Evolutionary conservation across 2,329 filamentous ascomycete genomes (phyloP), one percentile per base, ranked within the genome.

Genomic region (Thermomyces lanuginosus): DNA sequence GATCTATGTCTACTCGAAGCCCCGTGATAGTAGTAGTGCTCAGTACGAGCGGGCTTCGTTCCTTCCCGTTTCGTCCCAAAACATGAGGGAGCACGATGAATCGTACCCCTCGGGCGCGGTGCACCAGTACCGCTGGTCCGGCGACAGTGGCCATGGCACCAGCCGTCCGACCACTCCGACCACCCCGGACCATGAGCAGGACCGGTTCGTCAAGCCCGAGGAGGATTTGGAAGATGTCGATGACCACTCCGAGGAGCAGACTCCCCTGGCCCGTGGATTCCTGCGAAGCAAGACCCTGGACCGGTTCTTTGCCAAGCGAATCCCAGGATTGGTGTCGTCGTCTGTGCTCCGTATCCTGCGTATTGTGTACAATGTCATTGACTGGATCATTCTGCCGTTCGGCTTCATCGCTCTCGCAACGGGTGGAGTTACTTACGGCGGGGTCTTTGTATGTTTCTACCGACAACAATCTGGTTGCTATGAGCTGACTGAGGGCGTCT

Each of bases 371-470:
- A 63, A 72, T 25, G 45, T 74, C 5, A 57, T 91, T 16, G 81
- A 93, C 46, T 72, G 83, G 26, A 63, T 75, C 2, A 76, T 91
- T 33, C 56, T 93, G 17, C 64, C 81, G 0, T 63, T 92, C 20
- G 82, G 80, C 2, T 92, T 84, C 40, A 56, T 79, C 22, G 66
- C 72, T 1, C 52, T 92, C 9, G 58, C 67, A 11, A 77, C 72
- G 3, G 86, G 86, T 4, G 66, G 76, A 18, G 66, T 80, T 16
- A 73, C 81, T 0, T 84, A 78, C 44, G 79, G 72, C 14, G 79
- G 84, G 15, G 77, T 93, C 37, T 89, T 89, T 49, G 78, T 84
- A 64, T 66, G 78, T 64, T 8, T 12, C 8, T 23, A 38, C 27
- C 14, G 11, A 22, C 17, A 15, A 16, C 25, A 28, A 23, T 13